phyloP scores from a whole-genome alignment of 2,329 filamentous ascomycete genomes.

The Fusarium miscanthi region DNA sequence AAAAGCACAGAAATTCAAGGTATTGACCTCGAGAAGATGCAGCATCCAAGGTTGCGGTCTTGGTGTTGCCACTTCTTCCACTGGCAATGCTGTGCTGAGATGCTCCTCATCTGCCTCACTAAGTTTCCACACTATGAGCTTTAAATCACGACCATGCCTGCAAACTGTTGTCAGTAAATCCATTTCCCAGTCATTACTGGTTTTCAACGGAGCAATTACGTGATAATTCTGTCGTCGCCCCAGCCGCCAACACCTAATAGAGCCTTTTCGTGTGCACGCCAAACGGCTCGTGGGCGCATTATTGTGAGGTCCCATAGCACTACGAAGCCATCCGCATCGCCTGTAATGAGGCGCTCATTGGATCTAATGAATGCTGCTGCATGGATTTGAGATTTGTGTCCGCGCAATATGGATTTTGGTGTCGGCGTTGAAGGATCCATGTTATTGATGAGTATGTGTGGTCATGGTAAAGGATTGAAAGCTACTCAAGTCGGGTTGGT shows the following conservation, averaged over 20 bases:
- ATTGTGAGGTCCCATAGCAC: slow-evolving; percentile 86
- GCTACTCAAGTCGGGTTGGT: not conserved
- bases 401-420: slow-evolving; percentile 78
- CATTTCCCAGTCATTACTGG: not conserved
- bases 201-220: slow-evolving; percentile 65
- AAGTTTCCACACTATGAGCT: slow-evolving; percentile 86
- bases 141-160: slow-evolving; percentile 92
- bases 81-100: slow-evolving; percentile 76
- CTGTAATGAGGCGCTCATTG: slow-evolving; percentile 84
- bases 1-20: slow-evolving; percentile 95
- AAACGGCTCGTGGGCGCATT: slow-evolving; percentile 84
- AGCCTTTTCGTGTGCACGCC: slow-evolving; percentile 83
- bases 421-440: slow-evolving; percentile 49
- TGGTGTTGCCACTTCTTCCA: slow-evolving; percentile 66
- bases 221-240: slow-evolving; percentile 79
- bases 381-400: slow-evolving; percentile 85
- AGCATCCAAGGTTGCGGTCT: slow-evolving; percentile 84
- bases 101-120: slow-evolving; percentile 67
- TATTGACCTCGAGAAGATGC: slow-evolving; percentile 85
- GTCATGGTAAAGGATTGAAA: slow-evolving; percentile 3
- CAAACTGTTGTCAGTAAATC: not conserved
- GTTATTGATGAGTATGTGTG: slow-evolving; percentile 3
- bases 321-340: slow-evolving; percentile 90
- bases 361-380: slow-evolving; percentile 75
- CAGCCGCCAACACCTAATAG: slow-evolving; percentile 81